Conservation (phyloP, 257 asterid genomes). For the Penstemon newberryi region DNA sequence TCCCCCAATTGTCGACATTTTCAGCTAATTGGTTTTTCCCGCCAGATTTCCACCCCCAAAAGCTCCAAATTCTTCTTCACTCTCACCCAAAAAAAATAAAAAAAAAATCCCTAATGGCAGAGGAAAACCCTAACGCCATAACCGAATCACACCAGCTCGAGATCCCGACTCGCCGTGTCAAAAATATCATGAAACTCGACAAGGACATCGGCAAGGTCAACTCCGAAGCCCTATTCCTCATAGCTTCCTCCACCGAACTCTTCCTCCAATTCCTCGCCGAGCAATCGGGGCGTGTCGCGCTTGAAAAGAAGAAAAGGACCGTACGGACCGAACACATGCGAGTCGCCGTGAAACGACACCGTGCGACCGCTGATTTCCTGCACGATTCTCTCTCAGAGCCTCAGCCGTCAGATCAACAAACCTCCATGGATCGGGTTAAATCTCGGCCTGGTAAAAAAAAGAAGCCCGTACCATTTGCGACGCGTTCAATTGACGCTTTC, state of each 20-base stretch:
- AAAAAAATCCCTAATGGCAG: conserved; percentile 36
- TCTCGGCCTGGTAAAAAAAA: conserved; percentile 29
- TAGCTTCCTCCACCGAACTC: conserved; percentile 73
- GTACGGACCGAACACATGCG: conserved; percentile 59
- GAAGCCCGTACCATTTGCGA: conserved; percentile 53
- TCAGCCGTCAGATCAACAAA: conserved; percentile 36
- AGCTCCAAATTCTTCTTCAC: no score
- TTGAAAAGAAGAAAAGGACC: conserved; percentile 75
- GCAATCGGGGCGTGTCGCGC: conserved; percentile 62
- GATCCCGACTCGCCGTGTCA: conserved; percentile 69
- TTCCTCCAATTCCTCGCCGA: conserved; percentile 78
- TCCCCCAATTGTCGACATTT: no score
- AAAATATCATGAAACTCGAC: conserved; percentile 78
- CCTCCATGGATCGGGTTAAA: conserved; percentile 38
- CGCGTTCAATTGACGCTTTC: conserved; percentile 74
- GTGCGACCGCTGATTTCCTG: conserved; percentile 79
- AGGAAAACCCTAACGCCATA: conserved; percentile 29
- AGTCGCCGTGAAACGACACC: conserved; percentile 72
- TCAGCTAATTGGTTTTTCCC: no score
- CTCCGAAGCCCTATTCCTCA: conserved; percentile 72
- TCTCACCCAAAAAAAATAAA: no score
- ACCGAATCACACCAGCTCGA: conserved; percentile 44
- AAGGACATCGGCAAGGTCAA: conserved; percentile 71
- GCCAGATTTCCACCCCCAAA: no score
- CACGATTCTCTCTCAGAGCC: conserved; percentile 77